Evolutionary conservation across 1,139 yeast genomes (phyloP).

Genomic region (Scheffersomyces titani): DNA sequence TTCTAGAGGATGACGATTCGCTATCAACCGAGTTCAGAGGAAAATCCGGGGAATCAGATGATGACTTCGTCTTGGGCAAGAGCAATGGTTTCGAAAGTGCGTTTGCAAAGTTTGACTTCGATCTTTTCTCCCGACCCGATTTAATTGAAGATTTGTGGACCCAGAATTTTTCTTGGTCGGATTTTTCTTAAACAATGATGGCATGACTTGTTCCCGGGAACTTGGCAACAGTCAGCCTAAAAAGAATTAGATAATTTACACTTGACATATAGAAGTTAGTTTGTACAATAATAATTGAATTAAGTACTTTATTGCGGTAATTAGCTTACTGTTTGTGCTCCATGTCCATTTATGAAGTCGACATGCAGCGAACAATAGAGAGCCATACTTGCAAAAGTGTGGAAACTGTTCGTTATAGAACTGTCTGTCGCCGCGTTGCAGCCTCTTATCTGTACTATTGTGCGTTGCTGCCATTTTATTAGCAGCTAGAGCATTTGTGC

Average conservation of each 20-base stretch:
- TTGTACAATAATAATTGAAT: not conserved
- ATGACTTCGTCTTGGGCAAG: not conserved
- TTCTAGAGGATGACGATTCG: not conserved
- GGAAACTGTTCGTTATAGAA: too few relatives aligned
- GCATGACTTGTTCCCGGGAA: not conserved
- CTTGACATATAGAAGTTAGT: not conserved
- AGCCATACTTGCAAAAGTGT: not conserved
- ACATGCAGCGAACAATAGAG: not conserved
- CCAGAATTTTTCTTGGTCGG: not conserved
- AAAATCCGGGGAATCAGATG: not conserved
- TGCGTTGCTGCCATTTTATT: too few relatives aligned
- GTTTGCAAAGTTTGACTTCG: not conserved
- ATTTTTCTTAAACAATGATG: not conserved
- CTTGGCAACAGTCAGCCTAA: not conserved
- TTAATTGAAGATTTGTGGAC: not conserved
- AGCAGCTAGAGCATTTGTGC: too few relatives aligned
- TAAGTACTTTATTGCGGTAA: not conserved
- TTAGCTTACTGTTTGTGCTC: not conserved
- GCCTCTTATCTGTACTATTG: too few relatives aligned
- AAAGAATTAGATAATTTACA: not conserved
- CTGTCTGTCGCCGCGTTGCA: too few relatives aligned
- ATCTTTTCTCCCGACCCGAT: not conserved
- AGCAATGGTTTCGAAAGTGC: not conserved
- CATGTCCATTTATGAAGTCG: not conserved
- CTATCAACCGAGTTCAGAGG: not conserved